phyloP scores from a whole-genome alignment of 192 early-diverging fungal species.

The Spinellus fusiger region DNA sequence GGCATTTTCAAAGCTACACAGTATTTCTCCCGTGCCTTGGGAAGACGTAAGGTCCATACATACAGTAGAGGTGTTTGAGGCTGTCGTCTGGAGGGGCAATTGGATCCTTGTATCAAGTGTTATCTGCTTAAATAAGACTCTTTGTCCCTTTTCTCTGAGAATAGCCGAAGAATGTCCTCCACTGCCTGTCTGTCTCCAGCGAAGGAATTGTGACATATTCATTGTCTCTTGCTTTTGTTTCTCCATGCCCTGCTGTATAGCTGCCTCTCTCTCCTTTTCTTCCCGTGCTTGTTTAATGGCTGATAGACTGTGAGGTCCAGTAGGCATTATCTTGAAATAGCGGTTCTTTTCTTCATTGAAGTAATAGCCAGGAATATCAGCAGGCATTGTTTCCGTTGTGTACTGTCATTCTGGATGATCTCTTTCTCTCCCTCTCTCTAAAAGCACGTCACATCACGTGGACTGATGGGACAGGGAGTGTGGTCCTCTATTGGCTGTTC shows the following conservation, averaged over 20 bases:
- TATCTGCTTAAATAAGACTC: not conserved
- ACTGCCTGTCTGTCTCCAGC: not conserved
- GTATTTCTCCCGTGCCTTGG: not conserved
- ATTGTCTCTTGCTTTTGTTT: not conserved
- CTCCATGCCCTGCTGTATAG: not conserved
- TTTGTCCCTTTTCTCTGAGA: not conserved
- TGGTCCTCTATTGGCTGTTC: too few species aligned
- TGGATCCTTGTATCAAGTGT: not conserved
- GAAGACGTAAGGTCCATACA: too few species aligned
- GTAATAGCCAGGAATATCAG: constrained; percentile 32
- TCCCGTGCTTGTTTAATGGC: not conserved
- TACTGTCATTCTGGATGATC: too few species aligned
- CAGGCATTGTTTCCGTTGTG: too few species aligned
- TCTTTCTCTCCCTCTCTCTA: too few species aligned
- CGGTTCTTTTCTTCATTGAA: constrained; percentile 25
- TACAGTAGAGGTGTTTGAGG: not conserved
- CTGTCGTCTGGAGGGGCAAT: not conserved
- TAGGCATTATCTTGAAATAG: constrained; percentile 31
- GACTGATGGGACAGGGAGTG: too few species aligned
- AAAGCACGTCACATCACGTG: too few species aligned
- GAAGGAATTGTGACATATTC: not conserved
- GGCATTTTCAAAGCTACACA: not conserved
- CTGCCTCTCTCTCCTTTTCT: not conserved
- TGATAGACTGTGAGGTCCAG: constrained; percentile 13
- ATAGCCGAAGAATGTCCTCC: not conserved